These are phyloP conservation scores for Nasturtium officinale DNA, from an alignment of 345 rosid genomes.

Conservation along the genomic window DNA sequence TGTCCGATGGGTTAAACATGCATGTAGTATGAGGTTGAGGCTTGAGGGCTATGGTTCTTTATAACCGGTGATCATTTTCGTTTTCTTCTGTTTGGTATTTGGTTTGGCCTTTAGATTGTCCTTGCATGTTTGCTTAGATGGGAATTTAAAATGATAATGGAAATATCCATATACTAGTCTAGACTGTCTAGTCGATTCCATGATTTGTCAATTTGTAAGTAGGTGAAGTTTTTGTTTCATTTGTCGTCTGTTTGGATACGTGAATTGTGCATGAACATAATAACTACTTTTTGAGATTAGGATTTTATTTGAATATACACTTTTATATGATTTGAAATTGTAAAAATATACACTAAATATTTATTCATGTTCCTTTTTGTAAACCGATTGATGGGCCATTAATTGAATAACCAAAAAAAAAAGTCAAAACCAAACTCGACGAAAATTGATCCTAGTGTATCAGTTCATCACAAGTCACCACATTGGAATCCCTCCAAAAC, in stretches of 20 bases:
- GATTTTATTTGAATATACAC: too few relatives aligned
- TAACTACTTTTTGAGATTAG: too few relatives aligned
- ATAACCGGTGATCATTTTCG: background rate
- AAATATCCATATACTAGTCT: background rate
- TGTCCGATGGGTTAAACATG: slow-evolving; percentile 47
- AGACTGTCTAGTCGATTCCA: background rate
- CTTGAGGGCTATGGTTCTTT: slow-evolving; percentile 10
- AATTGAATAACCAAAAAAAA: too few relatives aligned
- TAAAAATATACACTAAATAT: too few relatives aligned
- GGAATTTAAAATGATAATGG: background rate
- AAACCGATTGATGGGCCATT: too few relatives aligned
- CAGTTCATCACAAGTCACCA: too few relatives aligned
- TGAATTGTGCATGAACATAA: too few relatives aligned
- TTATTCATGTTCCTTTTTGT: too few relatives aligned
- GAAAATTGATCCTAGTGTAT: too few relatives aligned
- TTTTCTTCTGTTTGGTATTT: background rate
- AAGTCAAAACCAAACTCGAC: too few relatives aligned
- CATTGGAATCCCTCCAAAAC: too few relatives aligned
- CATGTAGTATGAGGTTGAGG: background rate
- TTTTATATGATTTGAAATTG: too few relatives aligned
- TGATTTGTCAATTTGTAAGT: background rate
- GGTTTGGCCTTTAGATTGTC: background rate
- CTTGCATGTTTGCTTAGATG: background rate
- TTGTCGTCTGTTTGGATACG: background rate
- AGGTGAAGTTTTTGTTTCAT: background rate